Conservation (phyloP, 495 filamentous ascomycete genomes). For the Apiosordaria backusii region DNA sequence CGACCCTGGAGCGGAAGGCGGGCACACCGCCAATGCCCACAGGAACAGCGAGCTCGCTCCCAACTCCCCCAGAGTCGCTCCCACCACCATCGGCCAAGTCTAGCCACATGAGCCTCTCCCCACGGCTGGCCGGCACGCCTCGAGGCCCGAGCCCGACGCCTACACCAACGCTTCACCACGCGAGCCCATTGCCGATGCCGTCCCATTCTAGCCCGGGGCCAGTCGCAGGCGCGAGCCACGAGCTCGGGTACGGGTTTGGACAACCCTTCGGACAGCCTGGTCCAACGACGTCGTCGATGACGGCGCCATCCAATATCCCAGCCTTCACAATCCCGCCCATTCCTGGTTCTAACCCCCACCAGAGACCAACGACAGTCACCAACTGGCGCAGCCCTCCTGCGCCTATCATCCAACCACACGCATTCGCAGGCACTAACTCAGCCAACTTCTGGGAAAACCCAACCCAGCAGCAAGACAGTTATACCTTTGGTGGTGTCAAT, state of each 20-base stretch:
- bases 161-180: conserved; percentile 23
- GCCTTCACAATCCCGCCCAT: conserved; percentile 40
- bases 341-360: conserved; percentile 6
- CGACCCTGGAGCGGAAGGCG: conserved; percentile 11
- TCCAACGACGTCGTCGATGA: conserved; percentile 20
- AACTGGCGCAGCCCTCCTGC: conserved; percentile 50
- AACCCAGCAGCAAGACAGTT: conserved; percentile 10
- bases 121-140: conserved; percentile 5
- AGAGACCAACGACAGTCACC: conserved; percentile 35
- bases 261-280: neutral
- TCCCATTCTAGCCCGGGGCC: conserved; percentile 2
- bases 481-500: neutral
- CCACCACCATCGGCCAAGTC: conserved; percentile 18
- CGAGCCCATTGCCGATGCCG: conserved; percentile 15
- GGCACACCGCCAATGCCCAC: conserved; percentile 7
- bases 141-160: conserved; percentile 22
- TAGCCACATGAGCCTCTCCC: conserved; percentile 20
- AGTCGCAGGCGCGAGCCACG: neutral
- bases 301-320: conserved; percentile 10
- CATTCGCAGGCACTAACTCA: conserved; percentile 15
- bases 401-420: conserved; percentile 48
- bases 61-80: conserved; percentile 33
- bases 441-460: conserved; percentile 21
- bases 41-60: conserved; percentile 15
- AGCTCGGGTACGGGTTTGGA: conserved; percentile 1